A percentile compares a stretch with the other conserved stretches of the same genome.
Conservation (phyloP, 2,329 filamentous ascomycete genomes). For the Diaporthe vexans region DNA sequence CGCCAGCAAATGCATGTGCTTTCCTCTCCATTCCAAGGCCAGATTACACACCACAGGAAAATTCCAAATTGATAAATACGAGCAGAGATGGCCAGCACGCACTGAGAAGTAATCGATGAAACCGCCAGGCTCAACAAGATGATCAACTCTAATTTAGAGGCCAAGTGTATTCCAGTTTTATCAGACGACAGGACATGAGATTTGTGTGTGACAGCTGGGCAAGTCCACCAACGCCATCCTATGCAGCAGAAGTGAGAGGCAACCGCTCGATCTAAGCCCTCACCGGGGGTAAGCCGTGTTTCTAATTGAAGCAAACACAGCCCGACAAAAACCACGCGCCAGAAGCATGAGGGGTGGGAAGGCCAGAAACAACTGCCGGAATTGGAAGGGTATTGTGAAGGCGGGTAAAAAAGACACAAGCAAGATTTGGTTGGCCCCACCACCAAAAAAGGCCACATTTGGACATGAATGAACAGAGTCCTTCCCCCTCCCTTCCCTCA, state of each 20-base stretch:
- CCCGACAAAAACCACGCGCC: slow-evolving; percentile 17
- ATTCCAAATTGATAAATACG: too few species aligned
- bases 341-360: slow-evolving; percentile 14
- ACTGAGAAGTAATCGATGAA: background rate
- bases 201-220: slow-evolving; percentile 7
- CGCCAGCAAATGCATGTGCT: too few species aligned
- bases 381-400: slow-evolving; percentile 25
- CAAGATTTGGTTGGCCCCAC: background rate
- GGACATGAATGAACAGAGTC: background rate
- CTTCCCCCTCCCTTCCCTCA: background rate
- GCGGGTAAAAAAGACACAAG: background rate
- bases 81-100: background rate
- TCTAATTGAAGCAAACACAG: background rate
- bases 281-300: background rate
- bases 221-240: slow-evolving; percentile 23
- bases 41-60: too few species aligned
- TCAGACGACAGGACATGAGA: slow-evolving; percentile 11
- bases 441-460: background rate
- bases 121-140: background rate
- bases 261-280: slow-evolving; percentile 25
- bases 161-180: background rate
- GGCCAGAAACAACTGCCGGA: background rate
- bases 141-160: background rate
- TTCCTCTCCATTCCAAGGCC: too few species aligned
- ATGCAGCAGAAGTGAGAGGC: slow-evolving; percentile 6